Base-by-base conservation (phyloP, 352 stramenopile genomes). In the Aphanomyces astaci region DNA sequence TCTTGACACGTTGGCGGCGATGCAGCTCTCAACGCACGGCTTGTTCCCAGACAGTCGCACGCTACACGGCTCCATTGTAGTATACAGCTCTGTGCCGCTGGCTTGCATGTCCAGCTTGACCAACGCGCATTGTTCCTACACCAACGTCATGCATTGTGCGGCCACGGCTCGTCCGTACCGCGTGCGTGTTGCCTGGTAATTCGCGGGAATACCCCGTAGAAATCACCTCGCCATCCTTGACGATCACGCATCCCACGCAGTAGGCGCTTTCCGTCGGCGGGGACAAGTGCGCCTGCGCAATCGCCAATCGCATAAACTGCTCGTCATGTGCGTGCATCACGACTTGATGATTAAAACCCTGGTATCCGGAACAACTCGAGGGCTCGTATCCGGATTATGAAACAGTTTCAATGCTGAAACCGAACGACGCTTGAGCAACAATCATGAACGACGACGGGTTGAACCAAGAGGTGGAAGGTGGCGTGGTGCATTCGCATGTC, bases 31-130 rank as follows among this genome's bases (percentile, higher is more conserved):
- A 9, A 93, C 88, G 66, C 88, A 96, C 15, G 86, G 79, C 39
- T 78, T 78, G 53, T 94, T 95, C 1, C 85, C 87, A 10, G 86
- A 95, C n/a, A 94, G 74, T n/a, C 88, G 78, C 68, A 71, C 77
- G 75, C 84, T 94, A 73, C 88, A 96, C 2, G 88, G 86, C 80
- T 96, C 88, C 88, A 96, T 96, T 11, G 86, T 95, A 25, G 86
- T 94, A 76, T 94, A 96, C 28, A 96, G 75, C 2, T 85, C 93
- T n/a, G 81, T 73, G 22, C 75, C 79, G 1, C 64, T 30, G 10
- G 87, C 88, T 31, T 87, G 64, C 36, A 90, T 91, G 55, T 73
- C 73, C 48, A 96, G 82, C 74, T 95, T 95, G 27, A 79, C 66
- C 39, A 96, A 76, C 30, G 86, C 86, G 36, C 92, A 88, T 63